Percentiles rank a stretch among this genome's conserved stretches.
These are phyloP conservation scores for Fusarium ambrosium DNA, from an alignment of 2,329 filamentous ascomycete genomes.

Conservation along the genomic window DNA sequence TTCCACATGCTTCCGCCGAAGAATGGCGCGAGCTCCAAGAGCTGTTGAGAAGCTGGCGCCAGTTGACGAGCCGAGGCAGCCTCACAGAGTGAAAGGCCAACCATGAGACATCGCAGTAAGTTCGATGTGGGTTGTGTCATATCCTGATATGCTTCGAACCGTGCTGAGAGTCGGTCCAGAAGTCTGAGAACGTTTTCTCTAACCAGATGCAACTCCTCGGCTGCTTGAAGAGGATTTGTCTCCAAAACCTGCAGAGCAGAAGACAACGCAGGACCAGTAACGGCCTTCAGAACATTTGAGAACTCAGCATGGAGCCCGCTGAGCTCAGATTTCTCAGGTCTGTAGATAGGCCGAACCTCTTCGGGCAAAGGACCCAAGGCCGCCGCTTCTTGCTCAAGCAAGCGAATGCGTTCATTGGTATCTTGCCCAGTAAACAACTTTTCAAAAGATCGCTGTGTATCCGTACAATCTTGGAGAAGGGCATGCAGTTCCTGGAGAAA, in stretches of 20 bases:
- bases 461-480: slow-evolving; percentile 68
- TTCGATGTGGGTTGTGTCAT: slow-evolving; percentile 83
- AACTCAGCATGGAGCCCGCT: slow-evolving; percentile 85
- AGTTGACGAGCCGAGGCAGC: slow-evolving; percentile 58
- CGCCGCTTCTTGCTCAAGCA: slow-evolving; percentile 72
- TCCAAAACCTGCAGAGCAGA: slow-evolving; percentile 48
- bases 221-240: slow-evolving; percentile 36
- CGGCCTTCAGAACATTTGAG: slow-evolving; percentile 77
- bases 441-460: slow-evolving; percentile 76
- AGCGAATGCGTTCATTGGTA: slow-evolving; percentile 74
- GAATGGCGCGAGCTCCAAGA: slow-evolving; percentile 68
- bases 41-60: slow-evolving; percentile 51
- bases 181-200: slow-evolving; percentile 75
- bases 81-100: slow-evolving; percentile 77
- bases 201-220: slow-evolving; percentile 62
- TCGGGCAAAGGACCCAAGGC: slow-evolving; percentile 76
- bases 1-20: slow-evolving; percentile 61
- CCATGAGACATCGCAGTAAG: slow-evolving; percentile 82
- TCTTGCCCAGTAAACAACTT: slow-evolving; percentile 74
- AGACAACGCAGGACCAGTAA: slow-evolving; percentile 64
- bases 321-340: slow-evolving; percentile 78
- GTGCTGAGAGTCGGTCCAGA: slow-evolving; percentile 74
- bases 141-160: slow-evolving; percentile 87
- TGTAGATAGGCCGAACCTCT: slow-evolving; percentile 75
- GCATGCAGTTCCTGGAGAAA: slow-evolving; percentile 68